These are phyloP conservation scores for Fusarium longipes DNA, from an alignment of 2,329 filamentous ascomycete species.

Conservation along the genomic window DNA sequence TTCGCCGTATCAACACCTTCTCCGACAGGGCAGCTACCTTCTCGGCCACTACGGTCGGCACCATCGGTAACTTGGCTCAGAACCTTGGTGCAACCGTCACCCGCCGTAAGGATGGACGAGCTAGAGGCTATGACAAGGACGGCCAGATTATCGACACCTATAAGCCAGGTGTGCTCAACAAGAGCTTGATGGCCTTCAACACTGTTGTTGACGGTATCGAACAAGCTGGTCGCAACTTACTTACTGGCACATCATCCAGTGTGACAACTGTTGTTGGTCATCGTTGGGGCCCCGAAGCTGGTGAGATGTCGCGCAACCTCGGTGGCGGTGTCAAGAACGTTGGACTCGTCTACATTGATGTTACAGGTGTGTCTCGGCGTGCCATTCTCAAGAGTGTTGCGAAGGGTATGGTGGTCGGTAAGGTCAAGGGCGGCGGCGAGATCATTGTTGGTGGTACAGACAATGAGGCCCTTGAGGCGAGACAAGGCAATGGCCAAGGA, in stretches of 20 bases:
- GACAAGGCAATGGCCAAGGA: slow-evolving; percentile 40
- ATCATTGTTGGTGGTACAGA: slow-evolving; percentile 78
- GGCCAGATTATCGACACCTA: slow-evolving; percentile 73
- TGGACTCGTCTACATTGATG: slow-evolving; percentile 96
- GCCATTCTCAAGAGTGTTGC: slow-evolving; percentile 95
- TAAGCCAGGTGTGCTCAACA: slow-evolving; percentile 94
- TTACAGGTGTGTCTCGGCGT: slow-evolving; percentile 87
- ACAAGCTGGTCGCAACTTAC: slow-evolving; percentile 81
- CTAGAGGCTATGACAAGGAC: slow-evolving; percentile 74
- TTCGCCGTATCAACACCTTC: slow-evolving; percentile 90
- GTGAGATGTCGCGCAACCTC: slow-evolving; percentile 77
- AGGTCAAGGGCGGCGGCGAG: slow-evolving; percentile 78
- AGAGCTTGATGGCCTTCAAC: slow-evolving; percentile 94
- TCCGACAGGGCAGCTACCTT: slow-evolving; percentile 82
- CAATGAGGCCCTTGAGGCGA: slow-evolving; percentile 38
- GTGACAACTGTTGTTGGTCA: slow-evolving; percentile 89
- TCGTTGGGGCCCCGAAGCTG: slow-evolving; percentile 87
- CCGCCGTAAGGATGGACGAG: slow-evolving; percentile 62
- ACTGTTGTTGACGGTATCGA: slow-evolving; percentile 95
- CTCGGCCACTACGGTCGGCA: slow-evolving; percentile 86
- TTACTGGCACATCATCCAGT: slow-evolving; percentile 79
- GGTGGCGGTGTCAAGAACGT: slow-evolving; percentile 95
- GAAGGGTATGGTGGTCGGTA: slow-evolving; percentile 93
- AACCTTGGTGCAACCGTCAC: slow-evolving; percentile 83
- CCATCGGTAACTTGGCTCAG: slow-evolving; percentile 85